Conservation (phyloP, 495 filamentous ascomycete genomes). For the Aspergillus indologenus region DNA sequence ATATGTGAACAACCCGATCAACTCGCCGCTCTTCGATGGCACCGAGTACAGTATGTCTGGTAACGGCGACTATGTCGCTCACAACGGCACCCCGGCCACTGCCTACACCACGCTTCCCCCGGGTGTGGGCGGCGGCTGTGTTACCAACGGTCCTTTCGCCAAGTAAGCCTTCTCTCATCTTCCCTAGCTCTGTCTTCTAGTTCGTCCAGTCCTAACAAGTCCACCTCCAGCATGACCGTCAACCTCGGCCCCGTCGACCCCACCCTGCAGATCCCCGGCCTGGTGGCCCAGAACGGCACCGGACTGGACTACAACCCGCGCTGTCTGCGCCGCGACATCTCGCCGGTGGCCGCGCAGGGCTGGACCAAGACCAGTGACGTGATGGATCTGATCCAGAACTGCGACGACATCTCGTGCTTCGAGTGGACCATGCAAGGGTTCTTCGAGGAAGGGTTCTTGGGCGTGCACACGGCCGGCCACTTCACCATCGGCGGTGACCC, state of each 20-base stretch:
- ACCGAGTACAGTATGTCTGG: slow-evolving; percentile 52
- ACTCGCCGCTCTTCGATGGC: slow-evolving; percentile 60
- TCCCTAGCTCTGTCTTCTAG: background rate
- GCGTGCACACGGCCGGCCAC: slow-evolving; percentile 31
- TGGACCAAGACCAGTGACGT: slow-evolving; percentile 16
- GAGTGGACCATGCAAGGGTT: slow-evolving; percentile 19
- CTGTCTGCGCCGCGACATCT: slow-evolving; percentile 59
- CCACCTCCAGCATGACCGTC: slow-evolving; percentile 21
- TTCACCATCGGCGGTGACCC: slow-evolving; percentile 29
- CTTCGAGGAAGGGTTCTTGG: slow-evolving; percentile 22
- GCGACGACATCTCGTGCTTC: slow-evolving; percentile 15
- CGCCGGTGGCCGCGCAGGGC: background rate
- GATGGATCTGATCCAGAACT: slow-evolving; percentile 16
- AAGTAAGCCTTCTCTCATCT: slow-evolving; percentile 11
- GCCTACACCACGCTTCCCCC: slow-evolving; percentile 29
- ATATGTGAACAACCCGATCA: slow-evolving; percentile 45
- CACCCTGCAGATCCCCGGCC: slow-evolving; percentile 17
- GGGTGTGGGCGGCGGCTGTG: slow-evolving; percentile 59
- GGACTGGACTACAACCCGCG: slow-evolving; percentile 50
- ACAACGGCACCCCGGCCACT: slow-evolving; percentile 20
- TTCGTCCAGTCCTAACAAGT: background rate
- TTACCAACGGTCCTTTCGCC: slow-evolving; percentile 53
- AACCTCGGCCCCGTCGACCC: slow-evolving; percentile 47
- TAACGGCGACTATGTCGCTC: slow-evolving; percentile 49
- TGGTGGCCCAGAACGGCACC: slow-evolving; percentile 17